Base-by-base conservation (phyloP, 768 basidiomycete genomes). In the Ramaria sp. region DNA sequence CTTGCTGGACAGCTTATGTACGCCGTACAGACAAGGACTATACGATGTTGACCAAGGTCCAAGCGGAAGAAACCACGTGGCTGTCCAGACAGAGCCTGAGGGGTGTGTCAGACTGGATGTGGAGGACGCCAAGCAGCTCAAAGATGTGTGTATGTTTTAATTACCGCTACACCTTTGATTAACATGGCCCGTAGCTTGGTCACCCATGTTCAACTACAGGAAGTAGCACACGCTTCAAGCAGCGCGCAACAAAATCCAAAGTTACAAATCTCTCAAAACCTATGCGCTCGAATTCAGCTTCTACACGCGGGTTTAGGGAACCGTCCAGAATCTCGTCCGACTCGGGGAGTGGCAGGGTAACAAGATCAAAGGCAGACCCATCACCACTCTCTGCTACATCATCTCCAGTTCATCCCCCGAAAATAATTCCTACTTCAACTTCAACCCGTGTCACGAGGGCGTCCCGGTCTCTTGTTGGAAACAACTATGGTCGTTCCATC, bases 61-160 rank as follows among this genome's bases (percentile, higher is more conserved):
- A 3, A 12, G 20, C 6, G 41, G 24, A 44, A 55, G n/a, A 30
- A 24, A 30, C 7, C 28, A 55, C 27, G 24, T 44, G 28, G 53
- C 53, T 18, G 30, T 55, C 18, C 53, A 55, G 32, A 55, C 53
- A 15, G 53, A 55, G 12, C 43, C 53, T 9, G 45, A 47, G 24
- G 45, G 22, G 7, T 47, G 45, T 27, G 45, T 47, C 45, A 47
- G 27, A 30, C 25, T 47, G 25, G 45, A 47, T n/a, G 25, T 47
- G 16, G 27, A 24, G 2, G 6, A 47, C 10, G 45, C 45, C 16
- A 47, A 47, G n/a, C 45, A 47, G 28, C 25, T 47, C 8, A 47
- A 47, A 47, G 45, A 47, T 30, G 45, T 47, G 25, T 37, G 48
- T 34, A 18, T n/a, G n/a, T 34, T 37, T 47, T 16, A 15, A 18